phyloP scores from a whole-genome alignment of 2,329 filamentous ascomycete genomes.

The Stachybotrys elegans region DNA sequence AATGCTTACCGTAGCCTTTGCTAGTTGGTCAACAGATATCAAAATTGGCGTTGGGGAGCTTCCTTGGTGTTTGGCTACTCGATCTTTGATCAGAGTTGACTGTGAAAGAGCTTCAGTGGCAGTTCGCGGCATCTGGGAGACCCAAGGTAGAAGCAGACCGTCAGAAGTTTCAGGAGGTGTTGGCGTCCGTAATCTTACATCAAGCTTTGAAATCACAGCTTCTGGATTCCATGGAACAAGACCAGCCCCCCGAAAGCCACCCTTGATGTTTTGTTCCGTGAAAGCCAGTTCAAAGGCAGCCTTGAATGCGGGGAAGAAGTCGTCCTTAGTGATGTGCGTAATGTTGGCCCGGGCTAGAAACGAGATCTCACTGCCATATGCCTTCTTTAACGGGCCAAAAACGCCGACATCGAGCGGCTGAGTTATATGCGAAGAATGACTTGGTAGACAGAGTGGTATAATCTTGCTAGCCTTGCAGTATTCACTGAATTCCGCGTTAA shows the following conservation, averaged over 20 bases:
- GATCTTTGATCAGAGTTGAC: slow-evolving; percentile 4
- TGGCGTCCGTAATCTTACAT: slow-evolving; percentile 5
- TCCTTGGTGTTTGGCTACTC: slow-evolving; percentile 3
- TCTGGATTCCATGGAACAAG: slow-evolving; percentile 4
- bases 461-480: slow-evolving; percentile 2
- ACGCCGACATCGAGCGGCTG: neutral
- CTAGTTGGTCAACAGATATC: slow-evolving; percentile 2
- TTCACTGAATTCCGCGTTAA: neutral
- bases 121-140: slow-evolving; percentile 4
- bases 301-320: slow-evolving; percentile 6
- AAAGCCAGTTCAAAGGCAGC: slow-evolving; percentile 3
- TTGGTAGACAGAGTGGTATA: neutral
- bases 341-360: slow-evolving; percentile 4
- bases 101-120: slow-evolving; percentile 6
- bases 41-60: slow-evolving; percentile 7
- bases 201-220: slow-evolving; percentile 5
- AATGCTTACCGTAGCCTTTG: slow-evolving; percentile 5
- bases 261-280: slow-evolving; percentile 3
- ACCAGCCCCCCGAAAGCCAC: slow-evolving; percentile 1
- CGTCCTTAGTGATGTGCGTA: slow-evolving; percentile 5
- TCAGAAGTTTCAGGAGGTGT: slow-evolving; percentile 3
- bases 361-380: neutral
- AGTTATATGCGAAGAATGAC: neutral
- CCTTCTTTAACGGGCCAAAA: slow-evolving; percentile 1
- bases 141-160: slow-evolving; percentile 3